Evolutionary conservation across 2,329 filamentous ascomycete species (phyloP), one percentile per base, ranked within the genome.

Genomic region (Fusarium bulbicola): DNA sequence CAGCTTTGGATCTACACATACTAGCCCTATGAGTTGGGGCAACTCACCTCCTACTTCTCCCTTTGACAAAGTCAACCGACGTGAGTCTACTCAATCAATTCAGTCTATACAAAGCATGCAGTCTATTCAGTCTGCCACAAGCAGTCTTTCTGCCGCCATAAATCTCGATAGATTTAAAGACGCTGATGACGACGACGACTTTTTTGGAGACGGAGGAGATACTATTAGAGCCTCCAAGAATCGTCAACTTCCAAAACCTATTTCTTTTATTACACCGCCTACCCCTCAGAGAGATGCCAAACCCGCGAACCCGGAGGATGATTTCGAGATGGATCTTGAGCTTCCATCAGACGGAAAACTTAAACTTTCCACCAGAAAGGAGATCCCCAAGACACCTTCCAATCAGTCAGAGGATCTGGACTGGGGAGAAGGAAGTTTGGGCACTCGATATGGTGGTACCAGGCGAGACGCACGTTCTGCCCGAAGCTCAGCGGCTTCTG

Each of bases 361-460:
- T 39, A 90, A 86, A 76, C 85, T 95, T 39, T 90, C 90, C 13
- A 89, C 87, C 45, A 86, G 84, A 67, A 86, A 84, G 77, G 89
- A 92, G 40, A 88, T 90, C 40, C 89, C 91, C 26, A 90, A 89
- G 77, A 91, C 90, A 7, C 89, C 91, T 9, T 86, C 87, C 20
- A 81, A 85, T 36, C 88, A 87, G 71, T 84, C 85, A 57, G 94
- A 97, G 59, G 95, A 97, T 70, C 91, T 97, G 75, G 95, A 98
- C 79, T 97, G 95, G 93, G 94, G 93, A 59, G 96, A 98, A 82
- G 95, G 95, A 62, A 98, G 95, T 80, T 86, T 98, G 66, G 95
- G 95, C 43, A 97, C 95, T 49, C 90, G 95, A 64, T 95, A 95
- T 82, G 95, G 93, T 43, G 95, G 95, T 49, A 97, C 94, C 20